phyloP scores from a whole-genome alignment of 2,329 filamentous ascomycete species.

The Ceratocystis ficicola region DNA sequence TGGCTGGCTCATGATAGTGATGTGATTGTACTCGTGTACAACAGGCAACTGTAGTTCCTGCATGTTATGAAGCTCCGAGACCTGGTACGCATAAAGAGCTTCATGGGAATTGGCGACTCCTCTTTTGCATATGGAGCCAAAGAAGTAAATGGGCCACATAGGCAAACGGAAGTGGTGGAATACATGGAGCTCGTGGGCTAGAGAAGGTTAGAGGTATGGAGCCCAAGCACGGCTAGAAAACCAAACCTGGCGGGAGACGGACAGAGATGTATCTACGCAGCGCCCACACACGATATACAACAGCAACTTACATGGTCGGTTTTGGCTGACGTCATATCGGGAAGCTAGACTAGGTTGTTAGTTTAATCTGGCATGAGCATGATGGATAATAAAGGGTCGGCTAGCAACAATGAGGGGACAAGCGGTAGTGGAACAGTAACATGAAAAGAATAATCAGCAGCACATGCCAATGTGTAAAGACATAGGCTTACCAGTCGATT shows the following conservation, averaged over 20 bases:
- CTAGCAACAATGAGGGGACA: neutral
- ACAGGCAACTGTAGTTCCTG: neutral
- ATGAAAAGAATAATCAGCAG: neutral
- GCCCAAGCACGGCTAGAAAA: too few relatives aligned
- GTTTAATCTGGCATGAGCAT: neutral
- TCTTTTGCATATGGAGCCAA: neutral
- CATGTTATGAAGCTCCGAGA: neutral
- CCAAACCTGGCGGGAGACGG: too few relatives aligned
- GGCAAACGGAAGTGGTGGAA: neutral
- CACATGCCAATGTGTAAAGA: neutral
- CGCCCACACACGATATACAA: too few relatives aligned
- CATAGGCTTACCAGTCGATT: neutral
- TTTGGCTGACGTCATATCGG: neutral
- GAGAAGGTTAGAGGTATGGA: neutral
- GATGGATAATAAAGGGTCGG: neutral
- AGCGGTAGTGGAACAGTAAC: neutral
- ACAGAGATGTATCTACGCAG: too few relatives aligned
- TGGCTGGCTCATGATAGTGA: neutral
- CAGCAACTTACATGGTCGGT: neutral
- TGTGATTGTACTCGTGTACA: too few relatives aligned
- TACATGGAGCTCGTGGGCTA: neutral
- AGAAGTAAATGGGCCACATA: neutral
- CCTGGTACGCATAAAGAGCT: neutral
- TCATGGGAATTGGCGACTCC: neutral
- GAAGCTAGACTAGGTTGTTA: neutral